Conservation (phyloP, 441 rosid genomes). For the Rhodomyrtus psidioides region DNA sequence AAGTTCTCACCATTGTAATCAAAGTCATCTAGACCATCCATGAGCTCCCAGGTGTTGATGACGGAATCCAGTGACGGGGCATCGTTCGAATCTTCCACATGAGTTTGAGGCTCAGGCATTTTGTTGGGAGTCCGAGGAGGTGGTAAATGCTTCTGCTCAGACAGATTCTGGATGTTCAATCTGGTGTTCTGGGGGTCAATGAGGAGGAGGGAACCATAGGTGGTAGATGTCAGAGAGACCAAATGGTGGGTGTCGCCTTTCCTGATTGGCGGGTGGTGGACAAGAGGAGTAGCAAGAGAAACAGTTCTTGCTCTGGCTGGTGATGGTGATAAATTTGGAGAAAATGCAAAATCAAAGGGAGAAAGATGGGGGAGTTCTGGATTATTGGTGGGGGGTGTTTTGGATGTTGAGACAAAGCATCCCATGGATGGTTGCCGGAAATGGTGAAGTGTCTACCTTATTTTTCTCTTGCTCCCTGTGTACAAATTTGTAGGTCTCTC, state of each 20-base stretch:
- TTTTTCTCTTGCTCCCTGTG: background rate
- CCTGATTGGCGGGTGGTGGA: slow-evolving; percentile 77
- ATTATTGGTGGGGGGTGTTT: slow-evolving; percentile 18
- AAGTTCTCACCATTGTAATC: slow-evolving; percentile 27
- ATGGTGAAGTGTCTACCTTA: background rate
- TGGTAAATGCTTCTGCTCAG: slow-evolving; percentile 5
- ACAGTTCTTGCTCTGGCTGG: slow-evolving; percentile 33
- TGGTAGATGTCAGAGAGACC: slow-evolving; percentile 73
- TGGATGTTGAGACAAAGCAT: background rate
- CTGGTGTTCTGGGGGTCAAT: slow-evolving; percentile 22
- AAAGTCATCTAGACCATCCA: slow-evolving; percentile 79
- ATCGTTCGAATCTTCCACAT: slow-evolving; percentile 18
- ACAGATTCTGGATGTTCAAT: slow-evolving; percentile 5
- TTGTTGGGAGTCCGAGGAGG: background rate
- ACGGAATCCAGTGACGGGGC: slow-evolving; percentile 70
- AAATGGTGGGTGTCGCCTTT: slow-evolving; percentile 90
- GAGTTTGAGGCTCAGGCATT: slow-evolving; percentile 5
- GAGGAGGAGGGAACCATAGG: slow-evolving; percentile 76
- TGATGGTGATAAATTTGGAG: slow-evolving; percentile 17
- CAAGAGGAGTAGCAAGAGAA: slow-evolving; percentile 61
- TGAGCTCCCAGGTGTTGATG: slow-evolving; percentile 93
- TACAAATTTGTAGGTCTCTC: background rate
- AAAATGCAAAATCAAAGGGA: slow-evolving; percentile 3
- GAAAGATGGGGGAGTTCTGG: slow-evolving; percentile 13
- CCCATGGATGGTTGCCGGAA: slow-evolving; percentile 2